Conservation (phyloP, 164 flowering plant genomes). For the Pachysandra terminalis region DNA sequence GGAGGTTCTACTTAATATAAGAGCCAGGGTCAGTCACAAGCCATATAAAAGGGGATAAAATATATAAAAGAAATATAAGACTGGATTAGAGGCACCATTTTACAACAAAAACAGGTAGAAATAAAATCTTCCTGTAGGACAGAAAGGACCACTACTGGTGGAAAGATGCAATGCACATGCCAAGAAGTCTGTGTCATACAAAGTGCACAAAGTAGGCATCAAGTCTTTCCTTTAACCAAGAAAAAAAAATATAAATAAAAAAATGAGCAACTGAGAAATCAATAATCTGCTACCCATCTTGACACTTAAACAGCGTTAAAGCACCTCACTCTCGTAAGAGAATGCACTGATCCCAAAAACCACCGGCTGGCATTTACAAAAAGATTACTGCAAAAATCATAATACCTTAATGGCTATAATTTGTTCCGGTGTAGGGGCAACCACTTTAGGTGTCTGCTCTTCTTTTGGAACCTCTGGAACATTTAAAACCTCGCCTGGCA, state of each 20-base stretch:
- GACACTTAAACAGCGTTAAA: not conserved
- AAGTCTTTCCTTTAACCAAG: not conserved
- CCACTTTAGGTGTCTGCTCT: conserved; percentile 48
- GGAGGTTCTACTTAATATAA: no score
- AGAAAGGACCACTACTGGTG: not conserved
- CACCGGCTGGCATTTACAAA: no score
- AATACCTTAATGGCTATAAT: conserved; percentile 91
- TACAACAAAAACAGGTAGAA: no score
- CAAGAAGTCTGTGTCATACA: not conserved
- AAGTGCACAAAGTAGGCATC: not conserved
- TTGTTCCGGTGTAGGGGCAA: conserved; percentile 94
- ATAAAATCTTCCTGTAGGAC: no score
- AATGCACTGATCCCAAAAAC: not conserved
- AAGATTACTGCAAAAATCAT: not conserved
- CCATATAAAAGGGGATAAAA: not conserved
- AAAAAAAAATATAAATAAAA: no score
- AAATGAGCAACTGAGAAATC: no score
- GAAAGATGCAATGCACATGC: not conserved
- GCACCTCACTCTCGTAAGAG: not conserved
- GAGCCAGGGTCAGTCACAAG: not conserved
- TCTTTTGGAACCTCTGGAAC: conserved; percentile 52
- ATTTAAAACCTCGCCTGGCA: conserved; percentile 52
- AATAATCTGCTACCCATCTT: not conserved
- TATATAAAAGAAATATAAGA: no score
- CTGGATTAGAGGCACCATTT: no score